A percentile compares a stretch with the other conserved stretches of the same genome.
These are phyloP conservation scores for Naganishia randhawae DNA, from an alignment of 768 basidiomycete genomes.

Conservation along the genomic window DNA sequence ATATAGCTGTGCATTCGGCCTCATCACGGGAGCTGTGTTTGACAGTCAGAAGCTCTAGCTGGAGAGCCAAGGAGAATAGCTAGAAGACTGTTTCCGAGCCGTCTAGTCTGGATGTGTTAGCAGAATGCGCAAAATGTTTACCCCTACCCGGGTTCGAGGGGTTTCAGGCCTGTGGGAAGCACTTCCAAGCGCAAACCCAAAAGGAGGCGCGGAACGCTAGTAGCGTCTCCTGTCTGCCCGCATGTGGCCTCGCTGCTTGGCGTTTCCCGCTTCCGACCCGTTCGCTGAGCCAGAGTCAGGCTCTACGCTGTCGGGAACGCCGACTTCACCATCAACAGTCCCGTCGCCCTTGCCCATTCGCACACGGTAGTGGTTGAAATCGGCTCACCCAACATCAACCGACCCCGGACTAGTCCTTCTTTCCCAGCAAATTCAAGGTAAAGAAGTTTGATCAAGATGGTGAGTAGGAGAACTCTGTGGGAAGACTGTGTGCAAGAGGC, in stretches of 20 bases:
- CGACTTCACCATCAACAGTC: conserved; percentile 18
- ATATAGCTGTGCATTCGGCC: too few species aligned
- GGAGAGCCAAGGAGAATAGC: too few species aligned
- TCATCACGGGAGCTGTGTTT: too few species aligned
- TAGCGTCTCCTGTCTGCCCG: not conserved
- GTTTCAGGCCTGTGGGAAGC: not conserved
- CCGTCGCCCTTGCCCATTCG: not conserved
- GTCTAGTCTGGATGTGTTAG: too few species aligned
- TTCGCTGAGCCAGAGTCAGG: not conserved
- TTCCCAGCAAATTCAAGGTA: conserved; percentile 21
- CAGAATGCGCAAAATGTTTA: too few species aligned
- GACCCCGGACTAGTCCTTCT: not conserved
- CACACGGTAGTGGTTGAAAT: not conserved
- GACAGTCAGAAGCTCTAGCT: too few species aligned
- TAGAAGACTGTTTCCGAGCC: too few species aligned
- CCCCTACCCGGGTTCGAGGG: too few species aligned
- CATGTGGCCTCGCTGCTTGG: not conserved
- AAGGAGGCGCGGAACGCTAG: not conserved
- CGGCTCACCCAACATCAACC: conserved; percentile 16
- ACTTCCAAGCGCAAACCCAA: not conserved
- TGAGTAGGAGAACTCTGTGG: not conserved
- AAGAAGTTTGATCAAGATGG: conserved; percentile 26
- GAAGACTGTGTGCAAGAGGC: not conserved
- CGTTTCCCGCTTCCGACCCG: not conserved
- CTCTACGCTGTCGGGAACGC: not conserved